Percentiles rank a stretch among this genome's conserved stretches.
These are phyloP conservation scores for Nymphaea thermarum DNA, from an alignment of 164 flowering plant genomes.

Conservation along the genomic window DNA sequence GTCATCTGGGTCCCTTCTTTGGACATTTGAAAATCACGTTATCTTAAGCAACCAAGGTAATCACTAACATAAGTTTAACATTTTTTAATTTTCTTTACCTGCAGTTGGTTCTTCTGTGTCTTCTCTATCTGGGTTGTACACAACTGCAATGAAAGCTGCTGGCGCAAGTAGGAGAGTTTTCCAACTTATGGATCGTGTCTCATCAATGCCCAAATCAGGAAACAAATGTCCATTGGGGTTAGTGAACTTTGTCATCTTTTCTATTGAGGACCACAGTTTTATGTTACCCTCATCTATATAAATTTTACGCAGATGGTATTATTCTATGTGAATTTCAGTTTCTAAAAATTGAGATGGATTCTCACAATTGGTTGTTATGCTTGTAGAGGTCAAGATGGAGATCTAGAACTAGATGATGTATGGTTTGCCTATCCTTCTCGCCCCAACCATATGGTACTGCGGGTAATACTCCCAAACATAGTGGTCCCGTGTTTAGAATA, in stretches of 20 bases:
- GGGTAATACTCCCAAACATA: constrained; percentile 33
- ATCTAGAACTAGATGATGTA: constrained; percentile 81
- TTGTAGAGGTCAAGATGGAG: constrained; percentile 69
- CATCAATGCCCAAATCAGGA: constrained; percentile 82
- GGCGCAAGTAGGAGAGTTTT: constrained; percentile 98
- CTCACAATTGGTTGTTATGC: neutral
- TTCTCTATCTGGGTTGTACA: constrained; percentile 67
- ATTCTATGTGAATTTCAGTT: no score
- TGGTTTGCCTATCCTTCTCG: constrained; percentile 99
- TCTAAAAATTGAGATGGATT: neutral
- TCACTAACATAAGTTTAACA: no score
- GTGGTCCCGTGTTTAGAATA: neutral
- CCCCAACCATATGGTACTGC: constrained; percentile 74
- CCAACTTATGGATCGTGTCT: constrained; percentile 80
- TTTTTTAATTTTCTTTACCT: neutral
- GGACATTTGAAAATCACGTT: no score
- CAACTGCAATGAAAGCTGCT: constrained; percentile 94
- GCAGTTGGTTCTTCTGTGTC: constrained; percentile 91
- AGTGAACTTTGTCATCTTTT: constrained; percentile 10
- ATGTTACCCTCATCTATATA: neutral
- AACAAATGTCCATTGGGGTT: constrained; percentile 69
- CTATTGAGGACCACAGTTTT: neutral
- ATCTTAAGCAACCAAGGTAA: no score
- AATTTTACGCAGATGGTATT: neutral
- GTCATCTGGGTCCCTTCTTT: no score